Evolutionary conservation across 2,329 filamentous ascomycete species (phyloP), one percentile per base, ranked within the genome.

Genomic region (Lanzia echinophila): DNA sequence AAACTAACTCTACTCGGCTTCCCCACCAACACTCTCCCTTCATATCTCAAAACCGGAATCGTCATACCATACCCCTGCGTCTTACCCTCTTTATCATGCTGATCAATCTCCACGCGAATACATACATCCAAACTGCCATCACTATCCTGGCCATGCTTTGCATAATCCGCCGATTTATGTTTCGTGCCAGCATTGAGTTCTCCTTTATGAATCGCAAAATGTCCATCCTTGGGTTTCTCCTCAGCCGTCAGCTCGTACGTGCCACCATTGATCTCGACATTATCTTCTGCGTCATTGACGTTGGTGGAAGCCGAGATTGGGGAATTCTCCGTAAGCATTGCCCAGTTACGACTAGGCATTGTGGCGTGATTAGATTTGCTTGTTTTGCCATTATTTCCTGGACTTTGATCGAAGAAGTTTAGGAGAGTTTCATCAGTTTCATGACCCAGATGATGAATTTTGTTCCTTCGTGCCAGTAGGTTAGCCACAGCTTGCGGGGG

Each of bases 401-500:
- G 90, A 64, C 96, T 91, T 65, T 88, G 86, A 58, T 90, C 81
- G 70, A 99, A 99, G 63, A 97, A 83, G n/a, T 87, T 84, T 61
- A 97, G 84, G 70, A 97, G 83, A 39, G 94, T 91, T 70, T 99
- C 94, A 54, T 97, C 89, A 0, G 94, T 99, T 53, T 91, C 76
- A 56, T 78, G 76, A 68, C 87, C 83, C 54, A 87, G 81, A 62
- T 87, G 83, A 61, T 87, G 83, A 1, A 87, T 70, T 69, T 86
- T 96, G 75, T 96, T 96, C 28, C 94, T 83, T 73, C 88, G 94
- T 74, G 97, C 96, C 57, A 99, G 79, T 49, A 95, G 81, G 69
- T 99, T 92, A 5, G 90, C 90, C 74, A 97, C 79, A 65, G 95
- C 75, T 50, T 94, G 88, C 0, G 91, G 87, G 17, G 91, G 89